Base-by-base conservation (phyloP, 352 stramenopile species). In the Albugo candida region DNA sequence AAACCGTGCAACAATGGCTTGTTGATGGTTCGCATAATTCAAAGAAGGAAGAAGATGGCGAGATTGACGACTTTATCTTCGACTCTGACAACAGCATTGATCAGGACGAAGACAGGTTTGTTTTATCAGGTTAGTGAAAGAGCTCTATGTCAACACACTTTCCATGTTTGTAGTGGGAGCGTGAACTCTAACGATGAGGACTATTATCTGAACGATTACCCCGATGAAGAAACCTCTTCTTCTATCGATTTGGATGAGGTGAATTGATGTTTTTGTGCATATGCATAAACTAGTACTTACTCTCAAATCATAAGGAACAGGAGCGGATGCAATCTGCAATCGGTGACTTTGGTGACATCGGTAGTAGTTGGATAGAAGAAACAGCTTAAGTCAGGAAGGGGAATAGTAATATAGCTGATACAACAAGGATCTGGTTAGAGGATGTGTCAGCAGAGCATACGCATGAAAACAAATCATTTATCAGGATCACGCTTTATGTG, bases 121-220 rank as follows among this genome's bases (percentile, higher is more conserved):
- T 47, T 40, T 56, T 31, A 31, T 73, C 43, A 51, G 48, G 16
- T 12, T 41, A 40, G 4, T 10, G 19, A 16, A 40, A 18, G 36
- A 13, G 13, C 40, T 59, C 18, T 45, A 51, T 54, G 46, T 47
- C 8, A 42, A 60, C 36, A 10, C 8, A 10, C 3, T 43, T 19
- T 10, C 38, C 17, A 14, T 43, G 17, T 54, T 18, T 59, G 17
- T 59, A 82, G 70, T 49, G 71, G 81, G 31, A 84, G 74, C 42
- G 67, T 81, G 39, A 74, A 89, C 48, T 89, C 77, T 24, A 89
- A 89, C 45, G 74, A 89, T 36, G 77, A 89, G 41, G 75, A 81
- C 54, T 65, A 86, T 27, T 61, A 50, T 12, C 64, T 65, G 24
- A 89, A 89, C 47, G 77, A 89, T 51, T 89, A 89, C 49, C 77